Base-by-base conservation (phyloP, 805 yeast species). In the Kuraishia molischiana region DNA sequence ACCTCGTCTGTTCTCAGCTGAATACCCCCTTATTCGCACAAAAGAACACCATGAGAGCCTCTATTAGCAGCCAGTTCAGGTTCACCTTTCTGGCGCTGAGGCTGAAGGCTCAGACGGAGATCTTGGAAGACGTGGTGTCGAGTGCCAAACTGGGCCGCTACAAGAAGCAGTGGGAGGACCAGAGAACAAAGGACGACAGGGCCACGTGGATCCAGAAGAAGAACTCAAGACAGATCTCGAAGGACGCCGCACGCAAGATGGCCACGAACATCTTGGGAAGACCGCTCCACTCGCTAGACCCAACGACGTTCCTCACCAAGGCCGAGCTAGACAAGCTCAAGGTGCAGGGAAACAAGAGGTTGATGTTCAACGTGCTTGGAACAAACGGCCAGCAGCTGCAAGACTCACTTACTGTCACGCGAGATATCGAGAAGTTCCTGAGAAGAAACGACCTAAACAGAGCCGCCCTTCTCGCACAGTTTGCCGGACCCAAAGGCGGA, bases 291-390 rank as follows among this genome's bases (percentile, higher is more conserved):
- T 14, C 11, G 21, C 24, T 56, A 2, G 54, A 51, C 1, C 52
- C 61, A 1, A 36, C 38, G 11, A 52, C 58, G 2, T 24, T 35
- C 2, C 49, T 60, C 24, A 42, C 52, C 4, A 46, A 49, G 2
- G 47, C 48, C 11, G 58, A 60, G 34, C 37, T 60, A 4, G 36
- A 44, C 11, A 41, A 30, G 5, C 44, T 60, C 5, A 50, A 53
- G 34, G 41, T 43, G 17, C 47, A 46, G 29, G 35, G 38, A 3
- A 58, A 77, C 44, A 58, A 61, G 37, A 54, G 74, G 36, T 53
- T 81, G 39, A 45, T 74, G 30, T 71, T 71, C 49, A 63, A 69
- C 3, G 58, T 80, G 4, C 50, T 82, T 19, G 90, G 89, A 2
- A 67, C 76, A 0, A 71, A 72, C 22, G 75, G 71, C 4, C 63